Conservation (phyloP, 495 filamentous ascomycete species). For the Penicillium coffeae region DNA sequence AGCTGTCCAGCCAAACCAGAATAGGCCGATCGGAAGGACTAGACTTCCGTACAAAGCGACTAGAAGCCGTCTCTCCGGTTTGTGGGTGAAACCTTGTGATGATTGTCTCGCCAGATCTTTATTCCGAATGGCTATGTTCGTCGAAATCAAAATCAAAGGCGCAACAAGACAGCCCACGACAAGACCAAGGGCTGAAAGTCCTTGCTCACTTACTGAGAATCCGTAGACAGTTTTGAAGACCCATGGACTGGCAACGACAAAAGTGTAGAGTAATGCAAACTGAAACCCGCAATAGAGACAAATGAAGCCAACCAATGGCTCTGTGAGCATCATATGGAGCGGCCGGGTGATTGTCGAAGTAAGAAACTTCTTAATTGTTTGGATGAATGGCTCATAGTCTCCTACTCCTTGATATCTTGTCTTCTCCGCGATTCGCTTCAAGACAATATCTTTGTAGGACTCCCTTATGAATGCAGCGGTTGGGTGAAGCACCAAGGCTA, state of each 20-base stretch:
- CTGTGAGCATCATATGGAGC: constrained; percentile 57
- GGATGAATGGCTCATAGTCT: constrained; percentile 9
- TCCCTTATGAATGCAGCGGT: constrained; percentile 44
- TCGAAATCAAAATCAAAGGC: constrained; percentile 9
- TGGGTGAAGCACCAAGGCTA: constrained; percentile 15
- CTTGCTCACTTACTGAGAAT: constrained; percentile 14
- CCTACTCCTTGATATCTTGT: constrained; percentile 6
- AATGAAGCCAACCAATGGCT: constrained; percentile 56
- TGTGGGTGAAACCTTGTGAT: background rate
- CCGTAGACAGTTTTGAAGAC: constrained; percentile 34
- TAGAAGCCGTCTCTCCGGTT: constrained; percentile 39
- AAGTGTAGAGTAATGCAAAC: constrained; percentile 42
- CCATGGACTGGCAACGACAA: constrained; percentile 34
- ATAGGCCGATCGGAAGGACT: constrained; percentile 43
- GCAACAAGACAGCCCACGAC: constrained; percentile 10
- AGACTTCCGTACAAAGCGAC: constrained; percentile 43
- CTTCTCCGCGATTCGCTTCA: constrained; percentile 33
- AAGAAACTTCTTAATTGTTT: constrained; percentile 10
- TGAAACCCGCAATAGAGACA: constrained; percentile 37
- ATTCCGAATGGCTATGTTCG: constrained; percentile 15
- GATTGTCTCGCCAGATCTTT: constrained; percentile 4
- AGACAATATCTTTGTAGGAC: constrained; percentile 49
- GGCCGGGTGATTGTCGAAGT: constrained; percentile 34
- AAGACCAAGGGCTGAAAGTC: constrained; percentile 21
- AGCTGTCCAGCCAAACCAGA: constrained; percentile 50